Evolutionary conservation across 2,329 filamentous ascomycete genomes (phyloP).

Genomic region (Clathrospora elynae): DNA sequence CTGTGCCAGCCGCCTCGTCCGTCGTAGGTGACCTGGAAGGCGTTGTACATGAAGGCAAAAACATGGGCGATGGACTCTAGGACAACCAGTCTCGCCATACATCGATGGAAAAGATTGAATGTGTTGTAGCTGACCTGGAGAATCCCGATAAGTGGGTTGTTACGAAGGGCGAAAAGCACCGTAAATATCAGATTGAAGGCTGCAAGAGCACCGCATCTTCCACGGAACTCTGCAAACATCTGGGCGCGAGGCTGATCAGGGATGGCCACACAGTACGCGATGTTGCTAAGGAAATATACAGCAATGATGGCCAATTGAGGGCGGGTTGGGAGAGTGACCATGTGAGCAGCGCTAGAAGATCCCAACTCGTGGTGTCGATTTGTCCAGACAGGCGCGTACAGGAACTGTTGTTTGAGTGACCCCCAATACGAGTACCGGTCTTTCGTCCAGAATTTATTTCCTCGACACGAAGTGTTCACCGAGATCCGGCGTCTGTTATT

Average conservation of each 20-base stretch:
- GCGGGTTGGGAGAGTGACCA: slow-evolving; percentile 50
- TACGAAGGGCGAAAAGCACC: slow-evolving; percentile 71
- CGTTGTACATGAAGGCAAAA: slow-evolving; percentile 59
- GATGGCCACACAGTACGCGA: slow-evolving; percentile 48
- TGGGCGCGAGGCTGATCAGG: slow-evolving; percentile 74
- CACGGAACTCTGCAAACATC: slow-evolving; percentile 61
- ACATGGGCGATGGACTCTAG: slow-evolving; percentile 69
- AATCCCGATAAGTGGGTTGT: slow-evolving; percentile 73
- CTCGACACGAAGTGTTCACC: slow-evolving; percentile 9
- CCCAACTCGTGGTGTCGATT: slow-evolving; percentile 50
- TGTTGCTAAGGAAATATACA: slow-evolving; percentile 48
- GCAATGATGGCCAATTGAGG: slow-evolving; percentile 50
- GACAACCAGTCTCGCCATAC: slow-evolving; percentile 74
- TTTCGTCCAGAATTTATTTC: slow-evolving; percentile 20
- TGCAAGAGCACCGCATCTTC: slow-evolving; percentile 70
- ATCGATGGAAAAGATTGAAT: slow-evolving; percentile 77
- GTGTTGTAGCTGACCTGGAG: slow-evolving; percentile 76
- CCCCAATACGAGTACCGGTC: slow-evolving; percentile 22
- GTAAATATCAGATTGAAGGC: slow-evolving; percentile 77
- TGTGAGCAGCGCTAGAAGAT: slow-evolving; percentile 48
- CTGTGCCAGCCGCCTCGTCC: slow-evolving; percentile 49
- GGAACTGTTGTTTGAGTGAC: slow-evolving; percentile 47
- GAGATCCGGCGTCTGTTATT: slow-evolving; percentile 18
- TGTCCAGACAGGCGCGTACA: slow-evolving; percentile 49
- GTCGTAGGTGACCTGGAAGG: slow-evolving; percentile 50